phyloP scores from a whole-genome alignment of 2,329 filamentous ascomycete species.

The Botrytis galanthina region DNA sequence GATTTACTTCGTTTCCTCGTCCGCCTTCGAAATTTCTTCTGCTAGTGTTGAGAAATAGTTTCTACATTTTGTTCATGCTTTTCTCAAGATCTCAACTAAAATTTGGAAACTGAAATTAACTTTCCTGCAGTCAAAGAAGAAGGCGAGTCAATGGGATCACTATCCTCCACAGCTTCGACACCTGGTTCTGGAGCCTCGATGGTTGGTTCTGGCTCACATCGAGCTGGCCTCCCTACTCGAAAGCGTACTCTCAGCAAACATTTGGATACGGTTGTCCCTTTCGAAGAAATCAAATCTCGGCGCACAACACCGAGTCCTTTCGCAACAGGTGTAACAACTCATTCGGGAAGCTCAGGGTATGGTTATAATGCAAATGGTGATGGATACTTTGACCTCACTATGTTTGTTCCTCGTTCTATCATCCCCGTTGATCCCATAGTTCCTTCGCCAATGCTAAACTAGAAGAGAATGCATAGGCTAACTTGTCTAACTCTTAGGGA shows the following conservation, averaged over 20 bases:
- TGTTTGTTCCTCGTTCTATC: constrained; percentile 29
- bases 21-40: not conserved
- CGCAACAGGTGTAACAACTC: constrained; percentile 28
- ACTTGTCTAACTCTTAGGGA: constrained; percentile 28
- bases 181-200: constrained; percentile 28
- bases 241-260: constrained; percentile 36
- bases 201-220: constrained; percentile 24
- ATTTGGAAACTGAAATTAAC: not conserved
- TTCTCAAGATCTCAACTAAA: not conserved
- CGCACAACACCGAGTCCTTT: constrained; percentile 36
- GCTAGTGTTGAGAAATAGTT: not conserved
- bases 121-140: constrained; percentile 13
- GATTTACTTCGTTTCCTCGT: not conserved
- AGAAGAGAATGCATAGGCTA: constrained; percentile 5
- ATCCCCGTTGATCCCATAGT: not conserved
- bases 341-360: constrained; percentile 35
- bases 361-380: constrained; percentile 28
- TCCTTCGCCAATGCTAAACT: not conserved
- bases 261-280: constrained; percentile 27
- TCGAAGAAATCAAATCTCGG: constrained; percentile 34
- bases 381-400: constrained; percentile 31
- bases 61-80: not conserved
- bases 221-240: constrained; percentile 31
- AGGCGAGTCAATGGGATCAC: constrained; percentile 1
- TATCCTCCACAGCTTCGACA: constrained; percentile 30